Evolutionary conservation across 768 basidiomycete genomes (phyloP).

Genomic region (Podaxis sp.): DNA sequence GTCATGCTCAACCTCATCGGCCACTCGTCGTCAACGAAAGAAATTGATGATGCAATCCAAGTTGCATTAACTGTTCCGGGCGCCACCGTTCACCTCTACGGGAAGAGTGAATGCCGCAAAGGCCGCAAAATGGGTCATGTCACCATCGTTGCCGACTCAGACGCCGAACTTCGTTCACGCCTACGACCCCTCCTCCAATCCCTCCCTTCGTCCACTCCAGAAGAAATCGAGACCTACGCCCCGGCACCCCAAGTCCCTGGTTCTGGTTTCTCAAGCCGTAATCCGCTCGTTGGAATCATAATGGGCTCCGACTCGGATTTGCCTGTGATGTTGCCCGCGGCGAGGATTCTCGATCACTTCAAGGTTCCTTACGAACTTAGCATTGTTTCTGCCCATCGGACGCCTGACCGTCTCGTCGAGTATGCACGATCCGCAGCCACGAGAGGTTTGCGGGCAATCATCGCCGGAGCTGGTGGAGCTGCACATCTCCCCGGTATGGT

Average conservation of each 20-base stretch:
- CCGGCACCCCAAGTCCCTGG: slow-evolving; percentile 43
- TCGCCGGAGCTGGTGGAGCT: slow-evolving; percentile 98
- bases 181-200: slow-evolving; percentile 75
- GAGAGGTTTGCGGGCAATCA: slow-evolving; percentile 70
- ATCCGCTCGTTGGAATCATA: slow-evolving; percentile 88
- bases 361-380: slow-evolving; percentile 87
- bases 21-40: slow-evolving; percentile 61
- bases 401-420: slow-evolving; percentile 80
- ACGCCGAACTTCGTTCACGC: slow-evolving; percentile 66
- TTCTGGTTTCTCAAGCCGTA: slow-evolving; percentile 55
- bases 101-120: slow-evolving; percentile 86
- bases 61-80: slow-evolving; percentile 72
- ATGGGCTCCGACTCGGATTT: slow-evolving; percentile 99
- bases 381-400: slow-evolving; percentile 96
- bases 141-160: slow-evolving; percentile 81
- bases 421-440: slow-evolving; percentile 75
- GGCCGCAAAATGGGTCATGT: slow-evolving; percentile 99
- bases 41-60: slow-evolving; percentile 55
- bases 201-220: slow-evolving; percentile 47
- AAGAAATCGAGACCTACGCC: slow-evolving; percentile 55
- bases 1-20: slow-evolving; percentile 97
- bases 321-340: slow-evolving; percentile 89
- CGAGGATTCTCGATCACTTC: slow-evolving; percentile 82
- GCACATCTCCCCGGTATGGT: slow-evolving; percentile 99
- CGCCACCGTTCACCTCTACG: slow-evolving; percentile 86